Base-by-base conservation (phyloP, 108 stramenopile species). In the Cyclotella cryptica region DNA sequence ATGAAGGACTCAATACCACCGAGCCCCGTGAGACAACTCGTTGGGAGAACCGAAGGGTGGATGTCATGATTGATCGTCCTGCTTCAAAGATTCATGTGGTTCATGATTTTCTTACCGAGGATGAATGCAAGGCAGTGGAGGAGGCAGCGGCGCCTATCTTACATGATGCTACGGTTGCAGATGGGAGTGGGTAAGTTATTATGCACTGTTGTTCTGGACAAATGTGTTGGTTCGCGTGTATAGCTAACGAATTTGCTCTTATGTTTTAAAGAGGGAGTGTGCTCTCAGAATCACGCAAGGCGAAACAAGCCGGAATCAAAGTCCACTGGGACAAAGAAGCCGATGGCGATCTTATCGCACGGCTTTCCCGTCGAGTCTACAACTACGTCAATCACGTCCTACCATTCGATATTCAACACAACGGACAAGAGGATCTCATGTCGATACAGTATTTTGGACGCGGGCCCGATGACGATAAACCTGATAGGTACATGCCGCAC, bases 401-500 rank as follows among this genome's bases (percentile, higher is more conserved):
- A 51, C 84, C 83, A 28, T 84, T 93, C 35, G 71, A 77, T 43
- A 89, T 96, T 60, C 27, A 78, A 40, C 78, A 89, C 43, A 68
- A 90, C 63, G 96, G 96, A 26, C 96, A 96, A 76, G 93, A 96
- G 67, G 89, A 92, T 67, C 66, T 94, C 2, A 95, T 95, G 92
- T 73, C 72, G 1, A 94, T 96, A 69, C 93, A 94, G 71, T 96
- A 96, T 80, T 89, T 89, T 72, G 93, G 90, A 66, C 73, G 94
- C 10, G 94, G 94, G 27, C 69, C 30, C 42, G 81, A 90, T 47
- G 91, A 92, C 72, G 87, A 85, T 0, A 78, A 85, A 55, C 91
- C 92, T 0, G 97, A 98, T 80, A 81, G 93, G 65, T 98, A 97
- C 83, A 92, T 83, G 75, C 94, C 97, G 9, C 97, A 97, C 79